These are phyloP conservation scores for Ampelomyces quisqualis DNA, from an alignment of 2,329 filamentous ascomycete species.

Conservation along the genomic window DNA sequence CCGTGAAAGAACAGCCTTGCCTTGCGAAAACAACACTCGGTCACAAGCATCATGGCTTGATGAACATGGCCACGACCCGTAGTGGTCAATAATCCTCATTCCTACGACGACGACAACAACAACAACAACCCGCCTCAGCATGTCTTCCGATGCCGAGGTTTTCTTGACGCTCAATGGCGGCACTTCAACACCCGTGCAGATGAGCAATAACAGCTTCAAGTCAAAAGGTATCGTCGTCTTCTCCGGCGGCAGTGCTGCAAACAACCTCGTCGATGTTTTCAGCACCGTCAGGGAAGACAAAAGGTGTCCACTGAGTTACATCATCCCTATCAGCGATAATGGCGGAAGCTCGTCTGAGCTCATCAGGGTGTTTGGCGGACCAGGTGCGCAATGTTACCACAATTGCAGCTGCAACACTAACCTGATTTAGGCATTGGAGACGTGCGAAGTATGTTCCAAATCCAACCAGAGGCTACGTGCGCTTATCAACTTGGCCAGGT, in stretches of 20 bases:
- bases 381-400: conserved; percentile 59
- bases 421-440: conserved; percentile 62
- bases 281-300: conserved; percentile 61
- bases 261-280: conserved; percentile 91
- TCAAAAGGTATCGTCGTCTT: conserved; percentile 73
- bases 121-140: conserved; percentile 12
- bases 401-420: conserved; percentile 2
- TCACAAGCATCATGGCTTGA: conserved; percentile 21
- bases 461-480: neutral
- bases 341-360: conserved; percentile 91
- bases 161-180: conserved; percentile 19
- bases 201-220: conserved; percentile 29
- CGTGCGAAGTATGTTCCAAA: conserved; percentile 63
- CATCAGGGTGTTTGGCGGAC: conserved; percentile 91
- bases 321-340: conserved; percentile 95
- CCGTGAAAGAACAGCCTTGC: conserved; percentile 15
- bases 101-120: neutral
- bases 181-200: conserved; percentile 16
- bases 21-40: conserved; percentile 23
- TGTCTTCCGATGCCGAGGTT: conserved; percentile 18
- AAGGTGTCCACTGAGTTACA: conserved; percentile 70
- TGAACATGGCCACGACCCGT: conserved; percentile 15
- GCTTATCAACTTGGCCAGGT: conserved; percentile 52
- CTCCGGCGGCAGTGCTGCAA: conserved; percentile 91
- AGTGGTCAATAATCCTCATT: conserved; percentile 12